Evolutionary conservation across 345 rosid genomes (phyloP).

Genomic region (Bruguiera parviflora): DNA sequence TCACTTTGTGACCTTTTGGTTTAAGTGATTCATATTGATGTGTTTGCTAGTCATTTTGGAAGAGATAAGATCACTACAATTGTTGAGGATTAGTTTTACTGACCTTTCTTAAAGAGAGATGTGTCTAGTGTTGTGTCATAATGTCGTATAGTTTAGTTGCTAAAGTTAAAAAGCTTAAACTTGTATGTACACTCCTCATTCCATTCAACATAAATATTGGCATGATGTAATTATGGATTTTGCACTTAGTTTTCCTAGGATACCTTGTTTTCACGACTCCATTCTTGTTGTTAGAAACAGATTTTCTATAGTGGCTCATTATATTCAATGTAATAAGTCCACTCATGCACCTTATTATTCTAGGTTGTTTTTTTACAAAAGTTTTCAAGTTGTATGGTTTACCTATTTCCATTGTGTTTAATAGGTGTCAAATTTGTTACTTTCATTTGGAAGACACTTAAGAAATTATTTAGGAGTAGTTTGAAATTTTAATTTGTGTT

Average conservation of each 20-base stretch:
- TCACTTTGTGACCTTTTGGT: too few relatives aligned
- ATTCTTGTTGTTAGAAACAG: not conserved
- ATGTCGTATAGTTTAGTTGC: not conserved
- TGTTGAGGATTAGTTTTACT: too few relatives aligned
- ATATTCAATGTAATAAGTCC: not conserved
- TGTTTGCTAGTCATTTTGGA: too few relatives aligned
- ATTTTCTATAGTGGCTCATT: not conserved
- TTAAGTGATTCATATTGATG: too few relatives aligned
- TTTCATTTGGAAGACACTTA: not conserved
- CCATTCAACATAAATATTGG: not conserved
- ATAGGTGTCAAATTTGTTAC: not conserved
- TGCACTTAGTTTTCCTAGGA: not conserved
- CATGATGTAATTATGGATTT: not conserved
- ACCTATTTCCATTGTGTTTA: not conserved
- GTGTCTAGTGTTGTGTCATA: not conserved
- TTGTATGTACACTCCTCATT: not conserved
- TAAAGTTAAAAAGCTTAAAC: not conserved
- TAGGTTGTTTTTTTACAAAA: not conserved
- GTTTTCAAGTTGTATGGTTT: conserved; percentile 1
- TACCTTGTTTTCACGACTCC: not conserved
- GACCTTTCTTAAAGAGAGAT: not conserved
- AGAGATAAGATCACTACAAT: too few relatives aligned
- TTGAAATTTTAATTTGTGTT: too few relatives aligned
- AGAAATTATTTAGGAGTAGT: too few relatives aligned
- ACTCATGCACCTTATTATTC: not conserved